These are phyloP conservation scores for Dovyalis caffra DNA, from an alignment of 345 rosid species.

Conservation along the genomic window DNA sequence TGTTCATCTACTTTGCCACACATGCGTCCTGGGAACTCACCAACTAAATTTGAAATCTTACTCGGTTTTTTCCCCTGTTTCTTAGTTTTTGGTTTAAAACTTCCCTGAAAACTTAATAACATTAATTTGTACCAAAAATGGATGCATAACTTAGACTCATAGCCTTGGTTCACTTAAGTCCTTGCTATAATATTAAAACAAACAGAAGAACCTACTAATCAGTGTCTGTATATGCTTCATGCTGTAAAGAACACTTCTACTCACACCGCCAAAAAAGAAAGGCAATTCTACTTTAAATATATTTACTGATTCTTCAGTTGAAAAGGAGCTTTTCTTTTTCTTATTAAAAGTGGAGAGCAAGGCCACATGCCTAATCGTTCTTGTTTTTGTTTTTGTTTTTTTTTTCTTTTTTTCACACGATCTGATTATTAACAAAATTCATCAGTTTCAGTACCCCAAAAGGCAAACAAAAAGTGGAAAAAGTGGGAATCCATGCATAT, in stretches of 20 bases:
- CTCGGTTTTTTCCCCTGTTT: background rate
- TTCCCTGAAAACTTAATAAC: no score
- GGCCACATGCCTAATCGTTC: background rate
- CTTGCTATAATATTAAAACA: background rate
- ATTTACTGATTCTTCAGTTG: background rate
- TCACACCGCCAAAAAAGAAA: background rate
- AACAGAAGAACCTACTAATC: background rate
- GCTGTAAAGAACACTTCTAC: background rate
- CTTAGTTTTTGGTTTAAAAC: background rate
- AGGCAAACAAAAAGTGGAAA: constrained; percentile 14
- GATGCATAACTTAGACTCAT: background rate
- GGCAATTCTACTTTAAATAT: background rate
- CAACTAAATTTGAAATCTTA: background rate
- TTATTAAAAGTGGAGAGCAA: background rate
- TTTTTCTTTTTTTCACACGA: background rate
- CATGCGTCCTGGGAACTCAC: background rate
- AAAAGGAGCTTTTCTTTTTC: background rate
- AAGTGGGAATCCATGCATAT: constrained; percentile 20
- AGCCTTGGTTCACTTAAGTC: background rate
- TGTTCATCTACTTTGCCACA: constrained; percentile 13
- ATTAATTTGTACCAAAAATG: no score
- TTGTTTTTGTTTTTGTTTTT: no score
- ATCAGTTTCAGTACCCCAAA: constrained; percentile 1
- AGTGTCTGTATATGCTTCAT: background rate
- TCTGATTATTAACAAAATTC: background rate